Evolutionary conservation across 768 basidiomycete species (phyloP).

Genomic region (Pleurotus ostreatus): DNA sequence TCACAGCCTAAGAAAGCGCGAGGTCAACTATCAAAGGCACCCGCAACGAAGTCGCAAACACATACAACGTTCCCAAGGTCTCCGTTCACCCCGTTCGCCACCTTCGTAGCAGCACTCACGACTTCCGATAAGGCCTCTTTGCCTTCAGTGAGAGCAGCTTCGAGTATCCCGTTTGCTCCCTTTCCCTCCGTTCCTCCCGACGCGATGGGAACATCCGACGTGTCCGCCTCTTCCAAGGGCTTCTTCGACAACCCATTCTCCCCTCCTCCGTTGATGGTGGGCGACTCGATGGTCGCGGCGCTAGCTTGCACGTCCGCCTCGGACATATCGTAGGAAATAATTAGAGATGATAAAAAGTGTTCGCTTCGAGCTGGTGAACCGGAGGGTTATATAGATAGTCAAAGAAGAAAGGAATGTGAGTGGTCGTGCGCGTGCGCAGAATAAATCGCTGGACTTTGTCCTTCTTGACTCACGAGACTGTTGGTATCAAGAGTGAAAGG

Average conservation of each 20-base stretch:
- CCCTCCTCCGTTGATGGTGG: background rate
- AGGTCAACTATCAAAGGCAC: background rate
- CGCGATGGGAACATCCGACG: background rate
- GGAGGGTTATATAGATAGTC: constrained; percentile 3
- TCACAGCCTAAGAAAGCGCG: background rate
- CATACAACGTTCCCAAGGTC: too few species aligned
- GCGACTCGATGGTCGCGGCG: background rate
- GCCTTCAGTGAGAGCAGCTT: background rate
- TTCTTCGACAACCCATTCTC: background rate
- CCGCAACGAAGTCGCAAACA: too few species aligned
- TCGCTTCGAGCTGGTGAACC: background rate
- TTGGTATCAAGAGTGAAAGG: constrained; percentile 7
- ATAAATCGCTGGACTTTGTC: background rate
- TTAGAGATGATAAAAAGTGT: background rate
- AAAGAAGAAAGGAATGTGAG: constrained; percentile 6
- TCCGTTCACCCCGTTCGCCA: background rate
- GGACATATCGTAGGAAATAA: background rate
- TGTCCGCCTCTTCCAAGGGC: background rate
- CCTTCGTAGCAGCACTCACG: background rate
- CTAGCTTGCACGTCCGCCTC: background rate
- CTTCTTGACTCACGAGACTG: constrained; percentile 3
- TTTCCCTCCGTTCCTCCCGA: background rate
- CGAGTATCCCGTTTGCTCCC: background rate
- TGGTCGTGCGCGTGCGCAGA: background rate
- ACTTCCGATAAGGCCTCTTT: background rate